These are phyloP conservation scores for Neurospora sp. DNA, from an alignment of 495 filamentous ascomycete genomes.

Conservation along the genomic window DNA sequence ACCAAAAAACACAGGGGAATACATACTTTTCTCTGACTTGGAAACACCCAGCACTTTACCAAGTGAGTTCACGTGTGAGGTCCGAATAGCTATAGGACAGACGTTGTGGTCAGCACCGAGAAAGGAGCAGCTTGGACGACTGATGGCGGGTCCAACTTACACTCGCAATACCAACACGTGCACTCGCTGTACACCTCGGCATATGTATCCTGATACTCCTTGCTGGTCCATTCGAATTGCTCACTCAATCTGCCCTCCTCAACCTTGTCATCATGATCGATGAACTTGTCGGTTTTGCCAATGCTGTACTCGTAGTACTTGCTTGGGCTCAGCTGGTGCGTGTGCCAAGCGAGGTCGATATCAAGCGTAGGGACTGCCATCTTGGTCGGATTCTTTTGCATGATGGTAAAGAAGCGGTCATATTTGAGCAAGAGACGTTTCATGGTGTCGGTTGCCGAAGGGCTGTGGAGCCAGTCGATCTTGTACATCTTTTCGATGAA, in stretches of 20 bases:
- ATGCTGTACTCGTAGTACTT: conserved; percentile 51
- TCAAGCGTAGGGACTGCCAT: conserved; percentile 74
- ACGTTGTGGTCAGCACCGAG: background rate
- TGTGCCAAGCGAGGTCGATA: conserved; percentile 80
- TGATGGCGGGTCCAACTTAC: conserved; percentile 10
- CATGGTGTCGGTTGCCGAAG: conserved; percentile 55
- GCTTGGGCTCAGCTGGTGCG: conserved; percentile 53
- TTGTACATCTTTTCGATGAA: conserved; percentile 78
- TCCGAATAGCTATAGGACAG: conserved; percentile 43
- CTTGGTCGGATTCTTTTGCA: conserved; percentile 38
- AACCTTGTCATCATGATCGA: conserved; percentile 85
- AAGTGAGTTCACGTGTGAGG: conserved; percentile 42
- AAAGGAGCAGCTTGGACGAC: background rate
- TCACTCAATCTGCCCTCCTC: conserved; percentile 48
- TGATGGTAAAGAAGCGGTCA: conserved; percentile 55
- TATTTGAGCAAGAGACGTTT: conserved; percentile 59
- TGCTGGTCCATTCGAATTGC: conserved; percentile 66
- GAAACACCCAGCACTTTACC: conserved; percentile 30
- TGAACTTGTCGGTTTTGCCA: conserved; percentile 36
- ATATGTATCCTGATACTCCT: conserved; percentile 52
- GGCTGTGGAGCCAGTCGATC: conserved; percentile 67
- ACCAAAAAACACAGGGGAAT: background rate
- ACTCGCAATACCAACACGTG: conserved; percentile 86
- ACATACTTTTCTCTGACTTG: conserved; percentile 34
- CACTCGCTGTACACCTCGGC: conserved; percentile 68